phyloP scores from a whole-genome alignment of 176 grass and related monocot species.

The Oropetium thomaeum region DNA sequence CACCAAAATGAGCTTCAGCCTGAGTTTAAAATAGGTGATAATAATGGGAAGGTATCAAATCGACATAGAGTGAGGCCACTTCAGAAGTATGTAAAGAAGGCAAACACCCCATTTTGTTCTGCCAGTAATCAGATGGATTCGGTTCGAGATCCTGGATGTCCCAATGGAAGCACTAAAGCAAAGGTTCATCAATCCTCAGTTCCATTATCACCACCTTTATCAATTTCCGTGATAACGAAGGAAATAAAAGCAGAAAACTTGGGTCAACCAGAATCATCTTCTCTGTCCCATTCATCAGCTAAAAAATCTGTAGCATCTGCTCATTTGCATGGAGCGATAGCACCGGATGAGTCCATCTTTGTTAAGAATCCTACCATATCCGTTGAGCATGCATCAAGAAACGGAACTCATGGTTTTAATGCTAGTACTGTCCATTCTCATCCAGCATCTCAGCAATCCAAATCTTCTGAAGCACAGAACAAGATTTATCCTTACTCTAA shows the following conservation, averaged over 20 bases:
- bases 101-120: background rate
- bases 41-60: conserved; percentile 35
- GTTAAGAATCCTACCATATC: conserved; percentile 12
- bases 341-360: conserved; percentile 16
- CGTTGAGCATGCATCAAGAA: conserved; percentile 10
- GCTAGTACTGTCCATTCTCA: conserved; percentile 4
- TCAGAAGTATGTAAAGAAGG: conserved; percentile 45
- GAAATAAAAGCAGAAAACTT: conserved; percentile 1
- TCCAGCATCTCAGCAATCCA: background rate
- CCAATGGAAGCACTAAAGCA: background rate
- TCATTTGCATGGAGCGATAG: conserved; percentile 7
- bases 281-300: conserved; percentile 2
- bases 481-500: conserved; percentile 30
- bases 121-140: background rate
- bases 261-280: background rate
- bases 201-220: background rate
- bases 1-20: conserved; percentile 19
- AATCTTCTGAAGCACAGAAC: conserved; percentile 31
- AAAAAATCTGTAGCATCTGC: conserved; percentile 12
- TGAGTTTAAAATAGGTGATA: conserved; percentile 37
- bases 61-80: conserved; percentile 33
- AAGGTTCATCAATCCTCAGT: background rate
- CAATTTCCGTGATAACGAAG: background rate
- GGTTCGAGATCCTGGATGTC: background rate
- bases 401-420: background rate